Conservation (phyloP, 108 stramenopile species). For the Cyclotella choctawhatcheeana region DNA sequence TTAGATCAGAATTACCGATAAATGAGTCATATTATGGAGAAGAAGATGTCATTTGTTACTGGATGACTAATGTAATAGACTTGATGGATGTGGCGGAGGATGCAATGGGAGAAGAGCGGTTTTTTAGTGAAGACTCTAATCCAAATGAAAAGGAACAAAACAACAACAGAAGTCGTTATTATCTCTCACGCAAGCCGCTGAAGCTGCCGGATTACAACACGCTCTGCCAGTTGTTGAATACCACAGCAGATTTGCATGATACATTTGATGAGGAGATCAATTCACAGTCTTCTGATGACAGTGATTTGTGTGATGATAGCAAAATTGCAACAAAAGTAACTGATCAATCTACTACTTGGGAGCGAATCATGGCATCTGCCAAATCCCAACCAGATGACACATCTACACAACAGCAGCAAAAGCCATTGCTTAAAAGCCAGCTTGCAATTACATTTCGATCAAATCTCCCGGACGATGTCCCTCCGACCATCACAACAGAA, state of each 20-base stretch:
- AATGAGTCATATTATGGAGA: not conserved
- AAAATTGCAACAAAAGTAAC: not conserved
- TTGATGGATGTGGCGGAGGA: constrained; percentile 29
- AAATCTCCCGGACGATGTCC: constrained; percentile 39
- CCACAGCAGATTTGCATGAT: not conserved
- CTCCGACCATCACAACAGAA: constrained; percentile 41
- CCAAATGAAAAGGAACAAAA: no score
- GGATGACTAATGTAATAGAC: constrained; percentile 50
- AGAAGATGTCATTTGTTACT: constrained; percentile 33
- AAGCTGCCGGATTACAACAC: constrained; percentile 35
- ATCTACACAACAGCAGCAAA: constrained; percentile 10
- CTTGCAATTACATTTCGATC: constrained; percentile 42
- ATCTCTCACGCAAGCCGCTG: constrained; percentile 1
- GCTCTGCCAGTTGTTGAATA: constrained; percentile 8
- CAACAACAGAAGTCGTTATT: not conserved
- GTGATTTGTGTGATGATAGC: not conserved
- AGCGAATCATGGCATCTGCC: constrained; percentile 23
- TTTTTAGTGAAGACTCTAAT: not conserved
- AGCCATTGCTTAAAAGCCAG: constrained; percentile 10
- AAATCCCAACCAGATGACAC: not conserved
- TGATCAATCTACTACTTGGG: constrained; percentile 18
- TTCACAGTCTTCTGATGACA: constrained; percentile 1
- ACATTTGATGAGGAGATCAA: not conserved
- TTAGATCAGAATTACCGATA: constrained; percentile 7
- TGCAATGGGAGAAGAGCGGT: not conserved